Conservation (phyloP, 202 grass and related monocot species). For the Panicum hallii region DNA sequence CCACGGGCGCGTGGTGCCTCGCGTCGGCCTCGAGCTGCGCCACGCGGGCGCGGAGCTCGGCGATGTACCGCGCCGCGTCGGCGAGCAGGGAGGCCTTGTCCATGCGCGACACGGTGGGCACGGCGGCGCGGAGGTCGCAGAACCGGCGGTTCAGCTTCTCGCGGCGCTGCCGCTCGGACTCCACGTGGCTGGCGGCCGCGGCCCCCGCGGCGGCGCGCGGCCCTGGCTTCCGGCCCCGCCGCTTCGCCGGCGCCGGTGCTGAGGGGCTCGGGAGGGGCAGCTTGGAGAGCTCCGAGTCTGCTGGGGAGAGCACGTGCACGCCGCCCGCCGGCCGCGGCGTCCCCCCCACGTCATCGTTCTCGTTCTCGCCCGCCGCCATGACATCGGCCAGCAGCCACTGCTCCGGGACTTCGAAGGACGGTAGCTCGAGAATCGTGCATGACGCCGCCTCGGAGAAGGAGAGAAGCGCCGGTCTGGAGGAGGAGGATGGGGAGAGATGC, state of each 20-base stretch:
- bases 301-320: too few relatives aligned
- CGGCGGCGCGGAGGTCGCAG: slow-evolving; percentile 68
- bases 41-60: slow-evolving; percentile 56
- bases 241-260: slow-evolving; percentile 14
- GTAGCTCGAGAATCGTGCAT: too few relatives aligned
- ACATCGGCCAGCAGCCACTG: too few relatives aligned
- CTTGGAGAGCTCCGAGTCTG: too few relatives aligned
- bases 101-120: slow-evolving; percentile 63
- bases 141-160: slow-evolving; percentile 76
- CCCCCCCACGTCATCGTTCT: too few relatives aligned
- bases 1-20: slow-evolving; percentile 15
- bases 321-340: too few relatives aligned
- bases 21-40: slow-evolving; percentile 56
- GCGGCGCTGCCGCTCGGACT: slow-evolving; percentile 69
- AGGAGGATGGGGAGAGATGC: too few relatives aligned
- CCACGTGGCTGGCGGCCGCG: slow-evolving; percentile 55
- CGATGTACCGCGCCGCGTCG: slow-evolving; percentile 63
- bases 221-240: slow-evolving; percentile 48
- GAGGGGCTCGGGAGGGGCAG: not conserved
- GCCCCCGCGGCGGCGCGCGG: not conserved
- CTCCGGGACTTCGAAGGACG: too few relatives aligned
- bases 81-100: slow-evolving; percentile 41
- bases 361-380: too few relatives aligned
- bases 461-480: too few relatives aligned
- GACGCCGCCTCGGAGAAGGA: too few relatives aligned